phyloP scores from a whole-genome alignment of 176 grass and related monocot genomes.

The Zizania latifolia region DNA sequence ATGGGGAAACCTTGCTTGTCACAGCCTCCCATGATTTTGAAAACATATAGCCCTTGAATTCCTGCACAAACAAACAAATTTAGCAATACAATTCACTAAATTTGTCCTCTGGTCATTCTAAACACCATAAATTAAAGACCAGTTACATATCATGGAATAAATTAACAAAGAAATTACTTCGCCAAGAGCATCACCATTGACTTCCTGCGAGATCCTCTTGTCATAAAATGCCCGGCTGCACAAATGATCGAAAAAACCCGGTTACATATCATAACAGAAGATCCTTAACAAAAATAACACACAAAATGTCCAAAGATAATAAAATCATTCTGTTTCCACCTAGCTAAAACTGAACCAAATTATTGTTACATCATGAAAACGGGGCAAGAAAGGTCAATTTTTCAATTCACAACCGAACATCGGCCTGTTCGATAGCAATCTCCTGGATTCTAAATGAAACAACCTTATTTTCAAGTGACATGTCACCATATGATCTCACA shows the following conservation, averaged over 20 bases:
- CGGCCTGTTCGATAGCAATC: no score
- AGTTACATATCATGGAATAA: neutral
- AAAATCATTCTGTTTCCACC: neutral
- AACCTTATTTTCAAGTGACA: no score
- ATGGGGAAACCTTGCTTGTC: constrained; percentile 88
- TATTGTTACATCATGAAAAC: neutral
- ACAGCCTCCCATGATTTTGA: constrained; percentile 90
- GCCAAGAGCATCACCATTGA: constrained; percentile 60
- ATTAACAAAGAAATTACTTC: constrained; percentile 33
- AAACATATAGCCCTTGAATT: constrained; percentile 87
- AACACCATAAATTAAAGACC: neutral
- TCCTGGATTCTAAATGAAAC: no score
- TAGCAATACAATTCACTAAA: neutral
- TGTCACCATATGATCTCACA: neutral
- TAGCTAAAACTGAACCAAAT: neutral
- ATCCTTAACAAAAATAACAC: neutral
- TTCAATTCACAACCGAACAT: no score
- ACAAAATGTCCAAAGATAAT: neutral
- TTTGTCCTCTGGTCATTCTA: no score
- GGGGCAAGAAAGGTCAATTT: neutral
- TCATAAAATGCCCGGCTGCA: constrained; percentile 62
- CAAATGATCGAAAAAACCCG: neutral
- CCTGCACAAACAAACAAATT: constrained; percentile 28
- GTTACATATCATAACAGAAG: neutral
- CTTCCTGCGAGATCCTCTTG: constrained; percentile 83